Conservation (phyloP, 495 filamentous ascomycete genomes). For the Penicillium manginii region DNA sequence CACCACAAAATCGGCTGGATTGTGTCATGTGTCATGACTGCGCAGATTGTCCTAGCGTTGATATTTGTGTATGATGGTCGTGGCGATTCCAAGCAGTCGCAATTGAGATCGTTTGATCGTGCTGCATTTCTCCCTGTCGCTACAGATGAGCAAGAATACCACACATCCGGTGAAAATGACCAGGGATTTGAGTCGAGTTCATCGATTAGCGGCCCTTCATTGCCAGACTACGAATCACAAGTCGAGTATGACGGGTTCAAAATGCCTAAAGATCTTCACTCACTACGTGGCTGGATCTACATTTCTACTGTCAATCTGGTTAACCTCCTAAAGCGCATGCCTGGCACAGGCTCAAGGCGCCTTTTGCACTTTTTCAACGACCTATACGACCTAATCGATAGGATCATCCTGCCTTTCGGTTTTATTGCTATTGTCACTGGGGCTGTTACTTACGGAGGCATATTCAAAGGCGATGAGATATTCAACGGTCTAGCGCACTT, state of each 20-base stretch:
- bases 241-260: conserved; percentile 56
- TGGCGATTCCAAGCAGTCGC: conserved; percentile 27
- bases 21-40: conserved; percentile 68
- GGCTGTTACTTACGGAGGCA: conserved; percentile 70
- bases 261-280: conserved; percentile 44
- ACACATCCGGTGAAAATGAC: conserved; percentile 84
- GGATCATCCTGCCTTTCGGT: conserved; percentile 64
- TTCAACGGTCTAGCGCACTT: conserved; percentile 92
- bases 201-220: conserved; percentile 67
- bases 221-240: conserved; percentile 53
- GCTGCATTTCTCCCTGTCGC: conserved; percentile 69
- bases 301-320: conserved; percentile 50
- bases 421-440: conserved; percentile 66
- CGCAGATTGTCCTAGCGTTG: conserved; percentile 70
- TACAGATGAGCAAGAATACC: conserved; percentile 60
- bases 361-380: conserved; percentile 58
- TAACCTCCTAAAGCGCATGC: conserved; percentile 48
- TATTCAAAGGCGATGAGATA: conserved; percentile 63
- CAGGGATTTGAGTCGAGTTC: conserved; percentile 79
- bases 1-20: conserved; percentile 92
- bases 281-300: conserved; percentile 47
- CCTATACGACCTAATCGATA: conserved; percentile 63
- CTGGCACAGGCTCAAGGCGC: conserved; percentile 62
- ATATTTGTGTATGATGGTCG: conserved; percentile 55
- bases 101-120: conserved; percentile 39